phyloP scores from a whole-genome alignment of 1,284 basidiomycete species.

The Pseudozyma thailandica region DNA sequence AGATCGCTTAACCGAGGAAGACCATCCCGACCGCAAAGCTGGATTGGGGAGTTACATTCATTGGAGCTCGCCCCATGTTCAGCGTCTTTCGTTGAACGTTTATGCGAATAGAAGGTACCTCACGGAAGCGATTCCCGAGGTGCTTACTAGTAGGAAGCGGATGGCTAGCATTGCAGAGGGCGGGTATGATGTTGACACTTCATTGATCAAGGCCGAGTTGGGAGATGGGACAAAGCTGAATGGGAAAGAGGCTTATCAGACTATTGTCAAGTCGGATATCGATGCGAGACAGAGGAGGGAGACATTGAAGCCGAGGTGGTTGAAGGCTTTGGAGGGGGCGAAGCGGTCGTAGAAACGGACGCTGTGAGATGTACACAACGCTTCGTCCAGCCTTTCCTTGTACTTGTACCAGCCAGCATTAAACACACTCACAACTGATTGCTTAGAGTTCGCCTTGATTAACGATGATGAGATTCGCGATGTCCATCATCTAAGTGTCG shows the following conservation, averaged over 20 bases:
- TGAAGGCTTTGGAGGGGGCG: constrained; percentile 27
- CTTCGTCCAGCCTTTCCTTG: neutral
- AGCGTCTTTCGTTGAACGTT: constrained; percentile 38
- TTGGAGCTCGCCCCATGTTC: constrained; percentile 42
- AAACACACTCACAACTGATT: no score
- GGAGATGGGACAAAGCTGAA: constrained; percentile 17
- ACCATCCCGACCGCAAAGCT: constrained; percentile 36
- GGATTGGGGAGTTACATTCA: constrained; percentile 36
- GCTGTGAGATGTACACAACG: no score
- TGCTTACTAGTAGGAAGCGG: constrained; percentile 27
- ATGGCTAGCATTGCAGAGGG: constrained; percentile 25
- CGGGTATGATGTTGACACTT: constrained; percentile 22
- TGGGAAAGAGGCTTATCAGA: constrained; percentile 28
- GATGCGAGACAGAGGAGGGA: constrained; percentile 28
- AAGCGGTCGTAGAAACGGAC: neutral
- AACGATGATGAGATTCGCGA: no score
- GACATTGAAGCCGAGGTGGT: constrained; percentile 38
- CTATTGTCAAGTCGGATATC: constrained; percentile 17
- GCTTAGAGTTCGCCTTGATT: no score
- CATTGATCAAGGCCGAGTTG: constrained; percentile 7
- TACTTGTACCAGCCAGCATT: constrained; percentile 6
- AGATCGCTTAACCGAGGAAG: constrained; percentile 20
- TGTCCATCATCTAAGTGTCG: no score
- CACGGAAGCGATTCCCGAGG: constrained; percentile 27
- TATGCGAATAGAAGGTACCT: constrained; percentile 39